phyloP scores from a whole-genome alignment of 1,139 yeast genomes.

The Taphrina flavorubra region DNA sequence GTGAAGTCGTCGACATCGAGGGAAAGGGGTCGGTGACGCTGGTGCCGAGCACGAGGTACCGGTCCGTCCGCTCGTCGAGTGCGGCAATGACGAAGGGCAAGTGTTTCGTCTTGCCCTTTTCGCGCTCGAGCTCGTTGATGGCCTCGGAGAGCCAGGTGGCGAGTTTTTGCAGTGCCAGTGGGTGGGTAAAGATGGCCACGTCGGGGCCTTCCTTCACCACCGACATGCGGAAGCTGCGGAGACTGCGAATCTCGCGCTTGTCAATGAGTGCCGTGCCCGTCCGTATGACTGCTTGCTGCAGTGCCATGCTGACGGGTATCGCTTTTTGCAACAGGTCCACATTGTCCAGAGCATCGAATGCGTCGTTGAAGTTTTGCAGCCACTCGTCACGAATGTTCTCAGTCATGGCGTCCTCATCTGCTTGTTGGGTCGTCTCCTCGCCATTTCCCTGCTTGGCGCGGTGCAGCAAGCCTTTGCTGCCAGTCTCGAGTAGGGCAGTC shows the following conservation, averaged over 20 bases:
- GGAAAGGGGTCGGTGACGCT: slow-evolving; percentile 74
- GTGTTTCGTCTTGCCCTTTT: slow-evolving; percentile 42
- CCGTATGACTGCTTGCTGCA: slow-evolving; percentile 83
- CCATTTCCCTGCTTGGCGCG: slow-evolving; percentile 38
- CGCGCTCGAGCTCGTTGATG: slow-evolving; percentile 44
- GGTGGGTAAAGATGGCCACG: slow-evolving; percentile 76
- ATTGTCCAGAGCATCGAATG: slow-evolving; percentile 88
- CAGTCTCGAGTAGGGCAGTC: slow-evolving; percentile 75
- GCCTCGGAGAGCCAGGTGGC: slow-evolving; percentile 87
- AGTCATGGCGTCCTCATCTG: slow-evolving; percentile 48
- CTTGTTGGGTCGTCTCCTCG: slow-evolving; percentile 41
- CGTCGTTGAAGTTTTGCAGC: slow-evolving; percentile 90
- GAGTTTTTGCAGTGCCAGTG: slow-evolving; percentile 77
- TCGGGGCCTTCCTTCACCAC: slow-evolving; percentile 91
- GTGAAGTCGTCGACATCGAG: slow-evolving; percentile 54
- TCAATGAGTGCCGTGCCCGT: slow-evolving; percentile 90
- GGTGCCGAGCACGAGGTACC: slow-evolving; percentile 82
- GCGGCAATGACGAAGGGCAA: slow-evolving; percentile 89
- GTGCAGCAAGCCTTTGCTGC: slow-evolving; percentile 44
- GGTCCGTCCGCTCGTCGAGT: slow-evolving; percentile 72
- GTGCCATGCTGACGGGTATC: slow-evolving; percentile 73
- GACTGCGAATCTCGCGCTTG: slow-evolving; percentile 75
- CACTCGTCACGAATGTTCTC: slow-evolving; percentile 63
- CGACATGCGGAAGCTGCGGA: slow-evolving; percentile 80
- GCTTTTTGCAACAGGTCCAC: slow-evolving; percentile 72